These are phyloP conservation scores for Xenoacremonium recifei DNA, from an alignment of 2,329 filamentous ascomycete genomes.

Conservation along the genomic window DNA sequence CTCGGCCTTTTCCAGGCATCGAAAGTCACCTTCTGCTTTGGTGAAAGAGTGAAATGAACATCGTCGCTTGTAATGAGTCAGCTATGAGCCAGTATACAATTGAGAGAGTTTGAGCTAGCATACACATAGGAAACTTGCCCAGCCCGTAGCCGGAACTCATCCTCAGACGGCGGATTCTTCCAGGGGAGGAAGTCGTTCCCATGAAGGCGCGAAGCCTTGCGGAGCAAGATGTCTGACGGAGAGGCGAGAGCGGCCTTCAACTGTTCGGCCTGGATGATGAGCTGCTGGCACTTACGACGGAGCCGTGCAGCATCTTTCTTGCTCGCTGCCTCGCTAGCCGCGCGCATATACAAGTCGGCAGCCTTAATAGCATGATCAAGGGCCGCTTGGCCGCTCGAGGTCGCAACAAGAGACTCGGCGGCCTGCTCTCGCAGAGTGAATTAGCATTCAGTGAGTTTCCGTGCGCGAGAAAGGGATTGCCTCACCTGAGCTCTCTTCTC, in stretches of 20 bases:
- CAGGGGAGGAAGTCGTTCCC: constrained; percentile 84
- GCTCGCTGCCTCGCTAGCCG: constrained; percentile 59
- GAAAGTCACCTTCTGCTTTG: constrained; percentile 73
- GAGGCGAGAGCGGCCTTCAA: constrained; percentile 56
- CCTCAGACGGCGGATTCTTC: constrained; percentile 59
- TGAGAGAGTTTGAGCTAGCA: neutral
- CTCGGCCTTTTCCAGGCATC: constrained; percentile 76
- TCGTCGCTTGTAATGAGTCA: constrained; percentile 55
- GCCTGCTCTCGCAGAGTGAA: constrained; percentile 22
- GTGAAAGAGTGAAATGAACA: constrained; percentile 69
- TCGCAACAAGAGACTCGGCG: constrained; percentile 36
- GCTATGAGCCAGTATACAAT: constrained; percentile 1
- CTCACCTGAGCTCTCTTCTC: constrained; percentile 39
- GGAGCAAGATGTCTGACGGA: constrained; percentile 50
- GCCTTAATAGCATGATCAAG: constrained; percentile 73
- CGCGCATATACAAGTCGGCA: constrained; percentile 79
- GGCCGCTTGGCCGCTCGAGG: constrained; percentile 51
- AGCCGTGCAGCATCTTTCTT: constrained; percentile 65
- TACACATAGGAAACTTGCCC: constrained; percentile 63
- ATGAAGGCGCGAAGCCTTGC: constrained; percentile 76
- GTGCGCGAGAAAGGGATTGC: neutral
- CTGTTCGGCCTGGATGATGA: constrained; percentile 70
- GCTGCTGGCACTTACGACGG: constrained; percentile 64
- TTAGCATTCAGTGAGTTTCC: no score
- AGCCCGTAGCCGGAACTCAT: constrained; percentile 58